phyloP scores from a whole-genome alignment of 176 grass and related monocot genomes.

The Bonia amplexicaulis region DNA sequence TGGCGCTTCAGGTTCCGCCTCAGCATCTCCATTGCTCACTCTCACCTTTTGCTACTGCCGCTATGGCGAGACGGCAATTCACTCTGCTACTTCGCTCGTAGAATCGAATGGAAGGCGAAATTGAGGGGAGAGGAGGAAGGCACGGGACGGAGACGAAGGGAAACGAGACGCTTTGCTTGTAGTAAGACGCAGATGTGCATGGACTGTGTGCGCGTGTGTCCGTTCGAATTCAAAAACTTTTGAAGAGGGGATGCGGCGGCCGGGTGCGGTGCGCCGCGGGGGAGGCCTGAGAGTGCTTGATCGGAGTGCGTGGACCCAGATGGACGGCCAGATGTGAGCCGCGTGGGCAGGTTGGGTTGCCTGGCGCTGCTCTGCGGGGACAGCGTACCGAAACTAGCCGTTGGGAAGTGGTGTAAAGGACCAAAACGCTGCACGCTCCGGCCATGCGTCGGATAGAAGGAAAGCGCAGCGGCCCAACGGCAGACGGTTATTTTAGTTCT shows the following conservation, averaged over 20 bases:
- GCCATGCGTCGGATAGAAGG: too few species aligned
- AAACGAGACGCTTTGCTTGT: not conserved
- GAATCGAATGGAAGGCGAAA: not conserved
- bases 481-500: too few species aligned
- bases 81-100: not conserved
- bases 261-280: not conserved
- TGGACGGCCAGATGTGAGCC: not conserved
- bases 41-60: not conserved
- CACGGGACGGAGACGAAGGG: not conserved
- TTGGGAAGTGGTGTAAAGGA: not conserved
- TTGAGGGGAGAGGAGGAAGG: not conserved
- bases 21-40: conserved; percentile 42
- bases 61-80: not conserved
- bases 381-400: not conserved
- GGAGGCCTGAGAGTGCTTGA: not conserved
- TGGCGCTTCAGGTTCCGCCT: conserved; percentile 47
- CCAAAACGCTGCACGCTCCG: too few species aligned
- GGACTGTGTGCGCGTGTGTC: not conserved
- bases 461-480: too few species aligned
- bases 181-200: not conserved
- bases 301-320: not conserved
- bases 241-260: conserved; percentile 24
- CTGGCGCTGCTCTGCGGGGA: not conserved
- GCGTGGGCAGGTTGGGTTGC: not conserved
- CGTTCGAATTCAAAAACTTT: conserved; percentile 42